Evolutionary conservation across 2,329 filamentous ascomycete species (phyloP), one percentile per base, ranked within the genome.

Genomic region (Aureobasidium melanogenum): DNA sequence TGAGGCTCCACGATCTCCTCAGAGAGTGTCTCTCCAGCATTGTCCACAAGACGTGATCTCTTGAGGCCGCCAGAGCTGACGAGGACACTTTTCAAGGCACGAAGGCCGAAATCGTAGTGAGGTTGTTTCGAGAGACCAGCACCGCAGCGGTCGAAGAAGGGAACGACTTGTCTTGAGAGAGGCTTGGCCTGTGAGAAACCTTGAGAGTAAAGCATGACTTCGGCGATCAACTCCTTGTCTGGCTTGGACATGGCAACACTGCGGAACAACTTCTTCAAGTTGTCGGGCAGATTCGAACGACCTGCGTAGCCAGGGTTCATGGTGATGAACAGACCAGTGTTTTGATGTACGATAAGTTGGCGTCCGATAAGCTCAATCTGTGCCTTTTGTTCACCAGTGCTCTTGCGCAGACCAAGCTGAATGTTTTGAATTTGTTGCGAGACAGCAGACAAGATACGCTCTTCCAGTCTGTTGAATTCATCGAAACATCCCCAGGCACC

Each of bases 351-450:
- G 65, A 82, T 85, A 51, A 99, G 82, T 67, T 95, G 91, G 60
- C 94, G 89, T 52, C 93, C 93, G 59, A 97, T 89, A 22, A 99
- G 81, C 73, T 99, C 94, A 67, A 99, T 97, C 71, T 97, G 89
- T 1, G 91, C 81, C 72, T 89, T 91, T 7, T 88, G 84, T 68
- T 97, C 89, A 60, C 91, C 86, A 8, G 80, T 87, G 36, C 88
- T 87, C 72, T 93, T 91, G 73, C 92, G 92, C 60, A 99, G 80
- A 62, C 95, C 94, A 65, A 97, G 85, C 74, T 99, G 94, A 64
- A 99, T 99, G 72, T 99, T 99, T 72, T 99, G 94, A 58, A 99
- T 96, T 73, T 99, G 95, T 74, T 99, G 94, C 22, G 95, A 99
- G 17, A 99, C 95, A 19, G 94, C 94, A 47, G 95, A 99, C 64